Conservation (phyloP, 495 filamentous ascomycete species). For the Lentithecium fluviatile region DNA sequence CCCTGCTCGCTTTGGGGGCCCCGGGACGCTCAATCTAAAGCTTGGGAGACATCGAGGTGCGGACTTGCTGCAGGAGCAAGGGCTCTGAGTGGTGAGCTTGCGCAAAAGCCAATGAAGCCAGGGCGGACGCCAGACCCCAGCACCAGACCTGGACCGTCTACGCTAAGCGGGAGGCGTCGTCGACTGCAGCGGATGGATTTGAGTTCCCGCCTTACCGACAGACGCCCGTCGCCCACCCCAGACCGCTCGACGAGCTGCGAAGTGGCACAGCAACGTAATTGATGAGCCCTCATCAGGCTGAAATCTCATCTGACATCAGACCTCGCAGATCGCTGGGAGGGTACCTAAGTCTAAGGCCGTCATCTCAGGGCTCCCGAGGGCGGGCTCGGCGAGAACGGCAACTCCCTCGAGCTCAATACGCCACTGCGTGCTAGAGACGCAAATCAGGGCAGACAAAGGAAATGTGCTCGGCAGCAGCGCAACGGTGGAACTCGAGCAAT, state of each 20-base stretch:
- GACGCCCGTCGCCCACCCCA: conserved; percentile 10
- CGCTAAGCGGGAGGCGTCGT: conserved; percentile 30
- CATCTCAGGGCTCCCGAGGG: too few relatives aligned
- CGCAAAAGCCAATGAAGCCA: conserved; percentile 16
- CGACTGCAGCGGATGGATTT: conserved; percentile 29
- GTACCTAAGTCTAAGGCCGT: neutral
- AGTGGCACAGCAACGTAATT: neutral
- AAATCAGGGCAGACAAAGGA: conserved; percentile 10
- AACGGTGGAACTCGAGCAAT: too few relatives aligned
- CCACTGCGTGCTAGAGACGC: neutral
- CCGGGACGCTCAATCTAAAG: conserved; percentile 13
- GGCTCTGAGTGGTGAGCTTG: conserved; percentile 4
- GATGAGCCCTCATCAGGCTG: neutral
- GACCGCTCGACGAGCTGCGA: conserved; percentile 4
- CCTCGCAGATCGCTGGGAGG: neutral
- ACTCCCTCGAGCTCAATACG: neutral
- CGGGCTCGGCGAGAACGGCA: neutral
- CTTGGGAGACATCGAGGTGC: neutral
- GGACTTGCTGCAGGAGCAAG: neutral
- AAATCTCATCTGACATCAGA: conserved; percentile 15
- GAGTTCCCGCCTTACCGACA: conserved; percentile 15
- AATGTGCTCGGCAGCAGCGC: neutral
- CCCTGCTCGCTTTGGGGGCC: conserved; percentile 16
- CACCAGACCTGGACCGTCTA: conserved; percentile 5
- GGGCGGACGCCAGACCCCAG: conserved; percentile 20